A percentile compares a stretch with the other conserved stretches of the same genome.
Conservation (phyloP, 108 stramenopile genomes). For the Bacterosira constricta region DNA sequence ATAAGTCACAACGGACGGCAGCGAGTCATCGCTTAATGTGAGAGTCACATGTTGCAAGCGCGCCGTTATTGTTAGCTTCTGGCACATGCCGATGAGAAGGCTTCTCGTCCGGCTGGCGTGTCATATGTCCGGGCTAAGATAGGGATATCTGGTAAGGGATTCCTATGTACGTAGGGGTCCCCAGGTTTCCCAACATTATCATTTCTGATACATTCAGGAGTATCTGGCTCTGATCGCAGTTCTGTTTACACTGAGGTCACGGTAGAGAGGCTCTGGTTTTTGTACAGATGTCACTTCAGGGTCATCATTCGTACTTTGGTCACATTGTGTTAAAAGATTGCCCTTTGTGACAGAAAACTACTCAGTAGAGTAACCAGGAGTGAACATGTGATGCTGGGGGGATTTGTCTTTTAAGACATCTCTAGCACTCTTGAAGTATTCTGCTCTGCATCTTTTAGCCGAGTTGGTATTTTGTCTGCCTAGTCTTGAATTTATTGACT, state of each 20-base stretch:
- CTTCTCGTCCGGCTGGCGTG: too few species aligned
- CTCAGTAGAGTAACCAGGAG: neutral
- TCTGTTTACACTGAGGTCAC: neutral
- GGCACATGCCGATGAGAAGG: too few species aligned
- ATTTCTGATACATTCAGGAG: too few species aligned
- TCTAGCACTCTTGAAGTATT: neutral
- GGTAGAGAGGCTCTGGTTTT: neutral
- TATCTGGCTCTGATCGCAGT: constrained; percentile 3
- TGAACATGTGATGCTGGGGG: neutral
- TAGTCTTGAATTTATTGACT: neutral
- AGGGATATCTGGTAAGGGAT: too few species aligned
- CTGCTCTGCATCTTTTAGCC: neutral
- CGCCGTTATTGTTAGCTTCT: too few species aligned
- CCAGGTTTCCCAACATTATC: too few species aligned
- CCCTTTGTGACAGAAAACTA: neutral
- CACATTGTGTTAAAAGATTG: neutral
- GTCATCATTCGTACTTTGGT: neutral
- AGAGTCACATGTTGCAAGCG: too few species aligned
- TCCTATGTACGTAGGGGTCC: too few species aligned
- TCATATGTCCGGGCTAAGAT: too few species aligned
- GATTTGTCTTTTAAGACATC: neutral
- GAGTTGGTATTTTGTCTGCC: neutral
- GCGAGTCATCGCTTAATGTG: too few species aligned
- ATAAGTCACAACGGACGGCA: too few species aligned
- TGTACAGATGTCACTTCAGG: neutral